phyloP scores from a whole-genome alignment of 2,329 filamentous ascomycete species.

The Lasiodiplodia theobromae region DNA sequence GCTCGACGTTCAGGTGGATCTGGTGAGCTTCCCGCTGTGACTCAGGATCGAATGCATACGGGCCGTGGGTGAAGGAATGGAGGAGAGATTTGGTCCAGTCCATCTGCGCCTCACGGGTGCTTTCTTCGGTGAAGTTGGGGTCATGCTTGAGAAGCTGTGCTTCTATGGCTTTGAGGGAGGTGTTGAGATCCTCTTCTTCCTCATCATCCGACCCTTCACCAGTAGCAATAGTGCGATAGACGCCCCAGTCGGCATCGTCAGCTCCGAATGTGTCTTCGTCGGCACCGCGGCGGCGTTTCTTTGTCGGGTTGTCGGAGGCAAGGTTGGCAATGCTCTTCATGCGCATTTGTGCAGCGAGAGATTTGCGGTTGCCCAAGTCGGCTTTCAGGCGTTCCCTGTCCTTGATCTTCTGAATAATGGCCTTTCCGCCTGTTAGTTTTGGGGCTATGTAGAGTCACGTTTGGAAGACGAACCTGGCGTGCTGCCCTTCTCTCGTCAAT shows the following conservation, averaged over 20 bases:
- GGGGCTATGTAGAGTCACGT: slow-evolving; percentile 14
- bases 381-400: slow-evolving; percentile 92
- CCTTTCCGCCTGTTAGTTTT: slow-evolving; percentile 48
- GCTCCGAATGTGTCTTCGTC: slow-evolving; percentile 97
- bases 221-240: slow-evolving; percentile 91
- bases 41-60: slow-evolving; percentile 82
- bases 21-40: slow-evolving; percentile 84
- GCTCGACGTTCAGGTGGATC: slow-evolving; percentile 94
- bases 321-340: slow-evolving; percentile 99
- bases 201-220: slow-evolving; percentile 84
- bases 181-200: slow-evolving; percentile 85
- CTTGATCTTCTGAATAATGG: slow-evolving; percentile 82
- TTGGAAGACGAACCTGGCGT: slow-evolving; percentile 57
- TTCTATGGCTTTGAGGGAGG: slow-evolving; percentile 78
- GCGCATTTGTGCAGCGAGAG: slow-evolving; percentile 90
- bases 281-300: slow-evolving; percentile 83
- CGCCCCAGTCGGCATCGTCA: slow-evolving; percentile 97
- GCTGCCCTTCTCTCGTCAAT: slow-evolving; percentile 80
- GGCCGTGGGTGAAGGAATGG: slow-evolving; percentile 88
- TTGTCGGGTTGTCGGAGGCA: slow-evolving; percentile 82
- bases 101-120: slow-evolving; percentile 88
- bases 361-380: slow-evolving; percentile 95
- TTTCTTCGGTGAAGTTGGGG: slow-evolving; percentile 86
- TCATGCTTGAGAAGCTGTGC: slow-evolving; percentile 86
- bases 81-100: slow-evolving; percentile 95